Evolutionary conservation across 2,329 filamentous ascomycete genomes (phyloP).

Genomic region (Fusarium praegraminearum): DNA sequence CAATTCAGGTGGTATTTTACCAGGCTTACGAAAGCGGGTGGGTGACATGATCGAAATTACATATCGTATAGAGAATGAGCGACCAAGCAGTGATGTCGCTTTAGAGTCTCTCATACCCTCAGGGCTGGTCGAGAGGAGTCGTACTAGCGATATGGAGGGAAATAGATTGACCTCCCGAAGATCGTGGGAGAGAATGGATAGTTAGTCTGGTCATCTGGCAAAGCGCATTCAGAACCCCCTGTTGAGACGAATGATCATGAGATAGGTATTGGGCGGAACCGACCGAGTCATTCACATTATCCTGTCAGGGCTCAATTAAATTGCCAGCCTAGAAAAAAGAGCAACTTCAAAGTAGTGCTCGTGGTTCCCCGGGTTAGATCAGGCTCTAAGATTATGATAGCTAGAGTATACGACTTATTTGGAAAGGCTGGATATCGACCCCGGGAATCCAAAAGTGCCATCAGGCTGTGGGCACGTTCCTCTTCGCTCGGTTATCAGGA

Average conservation of each 20-base stretch:
- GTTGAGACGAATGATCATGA: neutral
- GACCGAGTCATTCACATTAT: neutral
- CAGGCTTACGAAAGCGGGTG: neutral
- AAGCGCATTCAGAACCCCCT: neutral
- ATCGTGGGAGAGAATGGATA: neutral
- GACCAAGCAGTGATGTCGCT: neutral
- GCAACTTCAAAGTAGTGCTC: neutral
- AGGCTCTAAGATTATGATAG: neutral
- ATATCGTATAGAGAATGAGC: neutral
- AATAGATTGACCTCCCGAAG: neutral
- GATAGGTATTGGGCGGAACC: neutral
- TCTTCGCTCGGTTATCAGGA: neutral
- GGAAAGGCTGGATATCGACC: neutral
- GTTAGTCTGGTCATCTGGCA: neutral
- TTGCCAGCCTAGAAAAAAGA: neutral
- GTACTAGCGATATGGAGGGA: neutral
- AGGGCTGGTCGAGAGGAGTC: rapidly evolving
- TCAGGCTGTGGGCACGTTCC: neutral
- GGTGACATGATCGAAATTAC: neutral
- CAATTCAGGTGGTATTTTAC: neutral
- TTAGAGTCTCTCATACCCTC: neutral
- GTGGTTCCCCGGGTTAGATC: neutral
- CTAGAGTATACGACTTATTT: neutral
- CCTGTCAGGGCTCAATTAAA: neutral
- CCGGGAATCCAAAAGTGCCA: neutral